Conservation (phyloP, 2,329 filamentous ascomycete species). For the Penicillium polonicum region DNA sequence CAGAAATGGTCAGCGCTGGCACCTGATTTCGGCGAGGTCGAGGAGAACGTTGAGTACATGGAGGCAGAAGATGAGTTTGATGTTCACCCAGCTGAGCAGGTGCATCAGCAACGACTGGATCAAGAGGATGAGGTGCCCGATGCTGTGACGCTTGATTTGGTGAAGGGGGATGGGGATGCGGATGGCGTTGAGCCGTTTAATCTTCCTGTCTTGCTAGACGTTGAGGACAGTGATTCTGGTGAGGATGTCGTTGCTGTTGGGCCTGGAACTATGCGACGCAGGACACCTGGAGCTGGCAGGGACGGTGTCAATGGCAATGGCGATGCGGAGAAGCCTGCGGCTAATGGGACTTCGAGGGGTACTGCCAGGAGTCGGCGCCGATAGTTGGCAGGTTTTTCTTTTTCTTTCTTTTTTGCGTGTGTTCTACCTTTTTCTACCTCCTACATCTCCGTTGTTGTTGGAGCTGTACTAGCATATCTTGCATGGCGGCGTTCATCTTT, state of each 20-base stretch:
- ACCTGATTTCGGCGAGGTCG: slow-evolving; percentile 94
- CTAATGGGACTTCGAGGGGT: slow-evolving; percentile 21
- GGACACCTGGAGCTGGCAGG: slow-evolving; percentile 73
- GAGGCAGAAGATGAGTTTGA: slow-evolving; percentile 98
- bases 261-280: slow-evolving; percentile 79
- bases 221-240: slow-evolving; percentile 92
- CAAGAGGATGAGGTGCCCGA: slow-evolving; percentile 93
- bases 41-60: slow-evolving; percentile 96
- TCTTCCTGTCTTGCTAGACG: slow-evolving; percentile 90
- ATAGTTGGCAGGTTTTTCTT: slow-evolving; percentile 12
- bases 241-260: slow-evolving; percentile 73
- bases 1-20: slow-evolving; percentile 97
- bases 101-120: slow-evolving; percentile 86
- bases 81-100: slow-evolving; percentile 90
- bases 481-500: slow-evolving; percentile 3
- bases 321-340: slow-evolving; percentile 31
- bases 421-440: neutral
- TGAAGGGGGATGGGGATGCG: slow-evolving; percentile 58
- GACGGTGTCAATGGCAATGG: slow-evolving; percentile 50
- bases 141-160: slow-evolving; percentile 73
- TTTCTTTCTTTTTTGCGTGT: too few species aligned
- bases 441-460: neutral
- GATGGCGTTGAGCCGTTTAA: slow-evolving; percentile 64
- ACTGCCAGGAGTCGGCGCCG: slow-evolving; percentile 34
- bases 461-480: neutral